Evolutionary conservation across 73 alveolate species (phyloP).

Genomic region (Paramecium bursaria): DNA sequence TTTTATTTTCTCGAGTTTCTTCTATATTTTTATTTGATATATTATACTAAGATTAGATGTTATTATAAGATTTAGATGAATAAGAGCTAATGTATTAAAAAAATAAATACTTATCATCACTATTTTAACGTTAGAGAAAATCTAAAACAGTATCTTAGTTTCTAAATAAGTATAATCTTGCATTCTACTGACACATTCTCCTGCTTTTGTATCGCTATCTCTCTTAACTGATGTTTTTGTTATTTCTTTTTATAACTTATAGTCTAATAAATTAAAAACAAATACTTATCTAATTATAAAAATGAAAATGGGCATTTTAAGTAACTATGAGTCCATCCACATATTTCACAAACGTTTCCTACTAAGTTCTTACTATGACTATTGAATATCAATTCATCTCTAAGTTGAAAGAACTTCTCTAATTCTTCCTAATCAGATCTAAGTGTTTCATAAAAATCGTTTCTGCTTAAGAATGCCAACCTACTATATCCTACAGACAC

Average conservation of each 20-base stretch:
- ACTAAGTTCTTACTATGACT: neutral
- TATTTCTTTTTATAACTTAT: neutral
- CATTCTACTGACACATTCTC: neutral
- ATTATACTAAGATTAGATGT: too few relatives aligned
- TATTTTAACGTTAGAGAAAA: conserved; percentile 5
- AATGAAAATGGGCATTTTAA: conserved; percentile 46
- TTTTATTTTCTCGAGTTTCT: too few relatives aligned
- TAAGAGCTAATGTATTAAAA: too few relatives aligned
- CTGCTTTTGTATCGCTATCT: neutral
- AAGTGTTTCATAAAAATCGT: conserved; percentile 6
- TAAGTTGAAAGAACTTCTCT: conserved; percentile 21
- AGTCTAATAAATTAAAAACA: too few relatives aligned
- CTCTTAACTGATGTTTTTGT: neutral
- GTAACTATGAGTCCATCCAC: conserved; percentile 63
- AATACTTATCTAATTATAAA: conserved; percentile 12
- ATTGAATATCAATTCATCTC: conserved; percentile 37
- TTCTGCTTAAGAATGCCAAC: conserved; percentile 7
- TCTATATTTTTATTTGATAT: too few relatives aligned
- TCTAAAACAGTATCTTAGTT: conserved; percentile 10
- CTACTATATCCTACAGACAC: conserved; percentile 42
- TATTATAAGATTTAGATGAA: too few relatives aligned
- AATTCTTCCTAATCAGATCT: conserved; percentile 11
- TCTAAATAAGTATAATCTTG: neutral
- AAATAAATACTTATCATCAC: conserved; percentile 37
- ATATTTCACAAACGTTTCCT: conserved; percentile 44